These are phyloP conservation scores for Opeltia flavorubescens DNA, from an alignment of 495 filamentous ascomycete genomes.

Conservation along the genomic window DNA sequence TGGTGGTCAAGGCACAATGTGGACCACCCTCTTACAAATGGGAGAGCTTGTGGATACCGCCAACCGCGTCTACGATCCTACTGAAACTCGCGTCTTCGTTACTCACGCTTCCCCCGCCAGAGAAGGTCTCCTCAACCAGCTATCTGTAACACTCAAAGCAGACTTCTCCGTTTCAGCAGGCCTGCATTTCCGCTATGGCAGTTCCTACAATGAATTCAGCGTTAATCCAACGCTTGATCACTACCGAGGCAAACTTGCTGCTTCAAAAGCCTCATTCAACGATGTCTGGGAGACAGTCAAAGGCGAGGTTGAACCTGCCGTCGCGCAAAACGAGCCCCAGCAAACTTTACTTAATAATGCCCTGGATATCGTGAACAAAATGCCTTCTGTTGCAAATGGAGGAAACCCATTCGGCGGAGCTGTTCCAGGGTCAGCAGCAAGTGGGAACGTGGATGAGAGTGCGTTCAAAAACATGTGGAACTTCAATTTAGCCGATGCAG, in stretches of 20 bases:
- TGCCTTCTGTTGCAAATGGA: constrained; percentile 87
- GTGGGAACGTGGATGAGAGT: constrained; percentile 91
- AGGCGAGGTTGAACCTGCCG: constrained; percentile 82
- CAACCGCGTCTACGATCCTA: constrained; percentile 94
- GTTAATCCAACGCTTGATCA: constrained; percentile 97
- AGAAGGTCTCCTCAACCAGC: constrained; percentile 93
- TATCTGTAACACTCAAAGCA: constrained; percentile 93
- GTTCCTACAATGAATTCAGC: constrained; percentile 98
- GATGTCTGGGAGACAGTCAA: constrained; percentile 99
- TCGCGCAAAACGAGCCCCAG: constrained; percentile 82
- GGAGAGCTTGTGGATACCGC: constrained; percentile 96
- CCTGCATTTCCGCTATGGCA: constrained; percentile 96
- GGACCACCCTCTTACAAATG: constrained; percentile 97
- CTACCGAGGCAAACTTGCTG: constrained; percentile 98
- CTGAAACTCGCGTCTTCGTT: constrained; percentile 94
- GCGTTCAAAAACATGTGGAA: constrained; percentile 99
- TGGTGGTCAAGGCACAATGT: constrained; percentile 98
- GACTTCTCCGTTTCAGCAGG: constrained; percentile 98
- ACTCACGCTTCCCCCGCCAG: constrained; percentile 95
- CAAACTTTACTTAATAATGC: constrained; percentile 83
- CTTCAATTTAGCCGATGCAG: constrained; percentile 96
- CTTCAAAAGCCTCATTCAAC: constrained; percentile 95
- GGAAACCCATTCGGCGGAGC: constrained; percentile 93
- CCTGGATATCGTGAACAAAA: constrained; percentile 80
- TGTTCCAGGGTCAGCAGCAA: constrained; percentile 51